These are phyloP conservation scores for Sporothrix phasma DNA, from an alignment of 2,329 filamentous ascomycete genomes.

Conservation along the genomic window DNA sequence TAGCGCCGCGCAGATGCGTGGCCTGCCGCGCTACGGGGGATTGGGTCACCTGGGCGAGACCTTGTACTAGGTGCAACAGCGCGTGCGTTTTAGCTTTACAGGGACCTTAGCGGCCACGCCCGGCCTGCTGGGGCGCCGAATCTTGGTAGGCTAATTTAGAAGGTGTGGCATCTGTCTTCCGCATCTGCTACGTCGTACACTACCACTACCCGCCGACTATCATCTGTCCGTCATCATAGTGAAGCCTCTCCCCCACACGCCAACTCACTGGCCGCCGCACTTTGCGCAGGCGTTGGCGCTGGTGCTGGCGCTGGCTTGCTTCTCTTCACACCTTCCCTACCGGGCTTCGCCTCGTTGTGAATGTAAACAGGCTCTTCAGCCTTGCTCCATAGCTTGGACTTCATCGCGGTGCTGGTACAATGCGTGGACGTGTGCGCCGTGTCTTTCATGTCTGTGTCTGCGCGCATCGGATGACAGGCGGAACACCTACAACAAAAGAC, in stretches of 20 bases:
- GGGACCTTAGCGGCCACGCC: neutral
- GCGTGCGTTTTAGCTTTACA: neutral
- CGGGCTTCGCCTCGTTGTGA: neutral
- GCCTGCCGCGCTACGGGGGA: slow-evolving; percentile 3
- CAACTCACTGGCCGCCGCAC: neutral
- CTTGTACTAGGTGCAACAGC: neutral
- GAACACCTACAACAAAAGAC: no score
- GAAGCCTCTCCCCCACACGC: neutral
- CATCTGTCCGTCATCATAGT: slow-evolving; percentile 1
- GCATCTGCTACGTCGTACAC: neutral
- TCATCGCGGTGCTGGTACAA: neutral
- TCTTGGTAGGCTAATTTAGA: slow-evolving; percentile 3
- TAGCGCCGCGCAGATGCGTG: neutral
- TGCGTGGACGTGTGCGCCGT: neutral
- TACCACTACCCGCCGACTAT: neutral
- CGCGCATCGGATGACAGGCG: no score
- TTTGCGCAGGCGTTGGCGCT: neutral
- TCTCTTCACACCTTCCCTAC: neutral
- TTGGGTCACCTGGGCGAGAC: neutral
- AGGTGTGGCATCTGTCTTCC: neutral
- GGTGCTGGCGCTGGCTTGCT: neutral
- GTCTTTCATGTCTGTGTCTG: no score
- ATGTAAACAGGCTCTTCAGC: neutral
- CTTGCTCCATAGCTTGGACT: no score
- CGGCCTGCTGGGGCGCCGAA: neutral